Percentiles rank a stretch among this genome's conserved stretches.
These are phyloP conservation scores for Penicillium waksmanii DNA, from an alignment of 495 filamentous ascomycete genomes.

Conservation along the genomic window DNA sequence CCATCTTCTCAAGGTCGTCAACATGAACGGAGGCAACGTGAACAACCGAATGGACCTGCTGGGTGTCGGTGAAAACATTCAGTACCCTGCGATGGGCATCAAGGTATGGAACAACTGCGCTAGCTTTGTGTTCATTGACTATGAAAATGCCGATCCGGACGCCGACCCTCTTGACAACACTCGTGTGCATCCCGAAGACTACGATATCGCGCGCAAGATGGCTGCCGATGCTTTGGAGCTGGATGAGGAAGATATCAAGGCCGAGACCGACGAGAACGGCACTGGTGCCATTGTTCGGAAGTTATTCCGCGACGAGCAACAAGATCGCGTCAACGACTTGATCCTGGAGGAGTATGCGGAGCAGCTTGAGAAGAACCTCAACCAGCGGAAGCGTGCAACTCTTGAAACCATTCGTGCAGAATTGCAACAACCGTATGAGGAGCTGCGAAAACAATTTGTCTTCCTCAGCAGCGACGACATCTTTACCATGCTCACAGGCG, in stretches of 20 bases:
- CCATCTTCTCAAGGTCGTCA: conserved; percentile 85
- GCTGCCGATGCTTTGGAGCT: conserved; percentile 94
- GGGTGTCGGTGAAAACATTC: conserved; percentile 68
- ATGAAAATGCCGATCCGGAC: conserved; percentile 73
- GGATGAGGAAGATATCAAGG: conserved; percentile 97
- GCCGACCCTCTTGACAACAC: conserved; percentile 95
- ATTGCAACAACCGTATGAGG: conserved; percentile 89
- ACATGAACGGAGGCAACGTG: conserved; percentile 83
- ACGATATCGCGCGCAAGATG: conserved; percentile 96
- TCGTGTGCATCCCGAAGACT: conserved; percentile 95
- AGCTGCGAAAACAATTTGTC: conserved; percentile 81
- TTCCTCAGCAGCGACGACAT: conserved; percentile 76
- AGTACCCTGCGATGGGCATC: conserved; percentile 81
- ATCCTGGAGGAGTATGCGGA: conserved; percentile 97
- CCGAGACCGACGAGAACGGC: conserved; percentile 86
- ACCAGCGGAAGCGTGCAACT: conserved; percentile 93
- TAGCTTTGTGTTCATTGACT: conserved; percentile 89
- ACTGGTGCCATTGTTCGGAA: conserved; percentile 87
- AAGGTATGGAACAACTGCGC: conserved; percentile 95
- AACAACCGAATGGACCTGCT: conserved; percentile 82
- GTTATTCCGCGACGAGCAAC: conserved; percentile 85
- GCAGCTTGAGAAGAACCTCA: conserved; percentile 88
- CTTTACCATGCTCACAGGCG: conserved; percentile 96
- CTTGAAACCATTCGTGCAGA: conserved; percentile 96
- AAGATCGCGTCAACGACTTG: conserved; percentile 94